phyloP scores from a whole-genome alignment of 2,329 filamentous ascomycete genomes.

The Alternaria sp. region DNA sequence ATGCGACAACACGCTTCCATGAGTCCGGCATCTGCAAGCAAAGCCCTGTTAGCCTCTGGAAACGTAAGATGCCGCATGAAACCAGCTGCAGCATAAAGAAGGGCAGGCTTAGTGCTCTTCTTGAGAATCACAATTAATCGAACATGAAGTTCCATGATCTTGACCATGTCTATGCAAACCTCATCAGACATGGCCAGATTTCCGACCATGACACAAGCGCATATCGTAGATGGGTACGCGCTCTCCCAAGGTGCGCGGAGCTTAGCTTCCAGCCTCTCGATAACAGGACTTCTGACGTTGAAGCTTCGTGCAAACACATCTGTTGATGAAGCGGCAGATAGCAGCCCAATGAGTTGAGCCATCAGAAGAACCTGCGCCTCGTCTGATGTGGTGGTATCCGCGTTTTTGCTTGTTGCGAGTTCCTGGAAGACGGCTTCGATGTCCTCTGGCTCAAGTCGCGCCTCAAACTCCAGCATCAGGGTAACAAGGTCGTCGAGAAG shows the following conservation, averaged over 20 bases:
- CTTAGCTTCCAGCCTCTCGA: conserved; percentile 36
- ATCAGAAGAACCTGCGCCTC: conserved; percentile 35
- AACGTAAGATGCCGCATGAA: conserved; percentile 47
- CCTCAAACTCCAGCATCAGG: conserved; percentile 41
- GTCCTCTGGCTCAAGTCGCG: conserved; percentile 34
- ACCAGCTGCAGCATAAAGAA: conserved; percentile 46
- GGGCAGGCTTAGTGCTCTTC: conserved; percentile 32
- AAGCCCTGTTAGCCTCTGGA: conserved; percentile 38
- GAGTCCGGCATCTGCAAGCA: conserved; percentile 40
- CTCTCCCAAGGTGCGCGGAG: conserved; percentile 20
- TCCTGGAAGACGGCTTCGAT: conserved; percentile 35
- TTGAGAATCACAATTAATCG: conserved; percentile 38
- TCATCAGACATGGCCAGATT: conserved; percentile 47
- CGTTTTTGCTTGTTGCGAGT: conserved; percentile 32
- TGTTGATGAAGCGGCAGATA: conserved; percentile 42
- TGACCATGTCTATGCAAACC: conserved; percentile 43
- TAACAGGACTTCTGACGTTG: conserved; percentile 31
- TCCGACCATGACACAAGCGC: conserved; percentile 47
- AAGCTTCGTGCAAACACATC: conserved; percentile 41
- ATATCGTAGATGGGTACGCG: conserved; percentile 38
- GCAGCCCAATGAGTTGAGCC: conserved; percentile 39
- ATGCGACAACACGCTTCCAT: conserved; percentile 39
- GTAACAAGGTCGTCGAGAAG: conserved; percentile 36
- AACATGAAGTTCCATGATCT: conserved; percentile 39
- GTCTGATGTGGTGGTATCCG: conserved; percentile 30